Evolutionary conservation across 495 filamentous ascomycete genomes (phyloP), one percentile per base, ranked within the genome.

Genomic region (Aspergillus cristatus): DNA sequence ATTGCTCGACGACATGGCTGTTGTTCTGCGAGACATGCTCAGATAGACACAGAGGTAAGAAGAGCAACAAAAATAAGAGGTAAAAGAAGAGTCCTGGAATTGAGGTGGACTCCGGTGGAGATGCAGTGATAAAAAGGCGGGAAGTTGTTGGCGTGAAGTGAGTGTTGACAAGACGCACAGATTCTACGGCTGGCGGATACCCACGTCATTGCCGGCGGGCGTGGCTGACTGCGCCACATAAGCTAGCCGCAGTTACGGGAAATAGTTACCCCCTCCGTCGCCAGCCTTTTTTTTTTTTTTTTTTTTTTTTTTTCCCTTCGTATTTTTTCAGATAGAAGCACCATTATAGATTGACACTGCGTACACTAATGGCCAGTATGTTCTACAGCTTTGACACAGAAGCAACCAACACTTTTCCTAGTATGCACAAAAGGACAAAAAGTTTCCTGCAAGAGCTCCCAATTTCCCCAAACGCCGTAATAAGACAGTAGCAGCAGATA

Each of bases 391-490:
- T n/a, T n/a, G n/a, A n/a, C n/a, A n/a, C n/a, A 47, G 35, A 55
- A 58, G 49, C 50, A 56, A 51, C 42, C 47, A 58, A n/a, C n/a
- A n/a, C 53, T 61, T 50, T 51, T 46, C 50, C 51, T 32, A 57
- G 55, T 53, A 59, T 55, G 57, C 57, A 61, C 60, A 64, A 63
- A 47, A 59, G 60, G 57, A 43, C 39, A 37, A 53, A 58, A 51
- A 54, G 54, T 43, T 63, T 63, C 60, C 58, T 63, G 60, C 49
- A 64, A 55, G n/a, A 64, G 60, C 60, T 65, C 61, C 65, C 63
- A 44, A 55, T 55, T 68, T 64, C 63, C 66, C 63, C 62, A 55
- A 68, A 70, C 65, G 65, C 65, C 65, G 46, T 59, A 65, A 67
- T 51, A 60, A 65, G 60, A 64, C 57, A 67, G 51, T 55, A 61